Evolutionary conservation across 805 yeast species (phyloP), one percentile per base, ranked within the genome.

Genomic region (Yamadazyma scolyti): DNA sequence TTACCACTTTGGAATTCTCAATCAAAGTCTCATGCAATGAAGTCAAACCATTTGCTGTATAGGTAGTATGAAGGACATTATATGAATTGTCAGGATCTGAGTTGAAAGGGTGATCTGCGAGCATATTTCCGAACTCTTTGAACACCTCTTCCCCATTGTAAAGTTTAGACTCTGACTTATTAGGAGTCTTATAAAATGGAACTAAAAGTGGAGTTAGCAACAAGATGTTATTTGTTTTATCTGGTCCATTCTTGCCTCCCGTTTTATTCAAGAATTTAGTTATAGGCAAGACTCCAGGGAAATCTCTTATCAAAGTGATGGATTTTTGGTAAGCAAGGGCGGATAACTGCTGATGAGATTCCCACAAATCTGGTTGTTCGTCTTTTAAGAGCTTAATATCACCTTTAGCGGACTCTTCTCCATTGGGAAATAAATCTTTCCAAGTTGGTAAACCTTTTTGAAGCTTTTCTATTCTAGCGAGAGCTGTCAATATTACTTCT

Each of bases 11-110:
- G 5, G 77, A 61, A 28, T 64, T 58, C 28, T 71, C 76, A 16
- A 76, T 73, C 30, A 75, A 58, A 17, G 61, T 54, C 44, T 76
- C 82, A 43, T 77, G 82, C 21, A 71, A 49, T 10, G 65, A 55
- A n/a, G 79, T 71, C 16, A 77, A 56, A 3, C 77, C 77, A 38
- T 71, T 68, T 4, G 70, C 79, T 0, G 81, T 74, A 43, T 77
- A 77, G 2, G 78, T 68, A 1, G 80, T 71, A 46, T 77, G 82
- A 7, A 68, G 45, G 1, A 77, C 75, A 35, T 71, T 70, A 41
- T 68, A 74, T 4, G 66, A 48, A 9, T 42, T 48, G 13, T 44
- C 42, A 14, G 39, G 35, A 4, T 40, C 31, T n/a, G 39, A 33
- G 23, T 46, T 48, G 5, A 40, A 40, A 3, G 54, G 48, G 30